Evolutionary conservation across 2,329 filamentous ascomycete genomes (phyloP), one percentile per base, ranked within the genome.

Genomic region (Aureobasidium mangrovei): DNA sequence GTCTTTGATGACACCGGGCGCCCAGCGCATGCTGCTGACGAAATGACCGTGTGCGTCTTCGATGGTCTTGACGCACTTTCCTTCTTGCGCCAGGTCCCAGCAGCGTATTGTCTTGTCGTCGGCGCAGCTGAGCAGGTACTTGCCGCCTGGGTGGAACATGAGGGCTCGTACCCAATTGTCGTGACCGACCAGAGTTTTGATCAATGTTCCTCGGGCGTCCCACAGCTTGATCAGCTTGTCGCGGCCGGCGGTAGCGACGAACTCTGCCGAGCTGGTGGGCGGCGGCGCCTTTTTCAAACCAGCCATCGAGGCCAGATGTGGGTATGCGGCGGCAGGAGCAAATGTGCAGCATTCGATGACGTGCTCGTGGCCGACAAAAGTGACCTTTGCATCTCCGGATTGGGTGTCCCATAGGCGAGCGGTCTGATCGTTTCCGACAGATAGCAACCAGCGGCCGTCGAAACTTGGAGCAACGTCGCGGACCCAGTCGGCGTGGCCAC

Each of bases 71-170:
- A 95, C 89, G 63, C 89, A 91, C 64, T 90, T 91, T 40, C 88
- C 88, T 67, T 95, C 90, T 67, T 97, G 91, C 28, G 80, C 79
- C 28, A 97, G 74, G 72, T 97, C 91, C 91, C 91, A 97, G 74
- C 91, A 96, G 54, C 91, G 79, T 57, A 97, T 77, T 4, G 88
- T 91, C 73, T 93, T 95, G 72, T 97, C 91, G 67, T 97, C 91
- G 12, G 85, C 81, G 24, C 86, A 88, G 5, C 85, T 91, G 4
- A 97, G 72, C 1, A 97, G 77, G 64, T 93, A 96, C 70, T 91
- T 94, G 41, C 91, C 91, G 7, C 88, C 87, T 0, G 91, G 91
- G 64, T 96, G 91, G 68, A 95, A 97, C 7, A 89, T 83, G 4
- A 96, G 71, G 0, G 80, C 86, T 32, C 89, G 83, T 7, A 97